These are phyloP conservation scores for Sechiopsis laciniata DNA, from an alignment of 306 rosid species.

Conservation along the genomic window DNA sequence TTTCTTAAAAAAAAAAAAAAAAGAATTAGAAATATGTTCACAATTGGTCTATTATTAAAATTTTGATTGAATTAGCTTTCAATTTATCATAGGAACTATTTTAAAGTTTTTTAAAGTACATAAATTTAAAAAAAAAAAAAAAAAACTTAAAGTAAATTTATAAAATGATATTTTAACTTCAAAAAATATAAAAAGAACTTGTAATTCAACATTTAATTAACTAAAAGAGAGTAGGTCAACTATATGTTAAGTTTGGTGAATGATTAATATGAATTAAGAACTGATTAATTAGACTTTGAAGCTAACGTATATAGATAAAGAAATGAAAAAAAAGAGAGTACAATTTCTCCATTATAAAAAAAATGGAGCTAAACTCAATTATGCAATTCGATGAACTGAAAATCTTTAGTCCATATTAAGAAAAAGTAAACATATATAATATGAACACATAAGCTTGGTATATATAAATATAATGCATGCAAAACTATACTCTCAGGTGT, in stretches of 20 bases:
- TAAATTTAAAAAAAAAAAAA: no score
- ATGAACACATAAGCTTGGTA: neutral
- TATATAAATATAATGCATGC: neutral
- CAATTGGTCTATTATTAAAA: no score
- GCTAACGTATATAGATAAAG: neutral
- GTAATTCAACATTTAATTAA: neutral
- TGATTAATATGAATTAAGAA: slow-evolving; percentile 13
- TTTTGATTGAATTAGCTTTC: no score
- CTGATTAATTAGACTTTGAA: slow-evolving; percentile 13
- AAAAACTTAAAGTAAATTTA: no score
- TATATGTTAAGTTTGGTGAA: slow-evolving; percentile 23
- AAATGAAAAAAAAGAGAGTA: neutral
- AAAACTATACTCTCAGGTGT: slow-evolving; percentile 9
- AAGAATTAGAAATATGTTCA: no score
- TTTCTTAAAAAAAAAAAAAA: no score
- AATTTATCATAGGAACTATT: no score
- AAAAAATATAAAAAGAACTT: neutral
- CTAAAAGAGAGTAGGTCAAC: slow-evolving; percentile 27
- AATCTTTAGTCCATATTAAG: neutral
- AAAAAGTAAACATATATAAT: slow-evolving; percentile 5
- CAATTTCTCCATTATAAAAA: no score
- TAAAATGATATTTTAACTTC: no score
- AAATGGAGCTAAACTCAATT: neutral
- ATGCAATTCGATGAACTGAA: neutral
- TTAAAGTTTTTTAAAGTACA: no score